These are phyloP conservation scores for Candida rishiriensis DNA, from an alignment of 805 yeast genomes.

Conservation along the genomic window DNA sequence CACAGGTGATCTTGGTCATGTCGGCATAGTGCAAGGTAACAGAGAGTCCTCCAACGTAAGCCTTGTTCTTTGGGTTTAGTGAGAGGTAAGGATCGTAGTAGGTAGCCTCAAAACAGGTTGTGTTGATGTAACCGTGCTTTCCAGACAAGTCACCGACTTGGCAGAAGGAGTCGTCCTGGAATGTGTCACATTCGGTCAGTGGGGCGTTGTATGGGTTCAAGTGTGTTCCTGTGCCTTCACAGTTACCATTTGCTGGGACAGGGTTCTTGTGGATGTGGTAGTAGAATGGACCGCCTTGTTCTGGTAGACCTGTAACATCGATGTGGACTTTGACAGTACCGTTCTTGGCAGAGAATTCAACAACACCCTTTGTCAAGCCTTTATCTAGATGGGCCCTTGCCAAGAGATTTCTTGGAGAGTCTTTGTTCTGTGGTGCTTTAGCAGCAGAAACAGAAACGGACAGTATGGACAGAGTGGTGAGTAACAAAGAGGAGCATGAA, in stretches of 20 bases:
- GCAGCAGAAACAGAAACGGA: conserved; percentile 25
- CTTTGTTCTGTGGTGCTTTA: conserved; percentile 46
- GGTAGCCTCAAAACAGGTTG: conserved; percentile 62
- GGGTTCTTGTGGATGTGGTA: conserved; percentile 64
- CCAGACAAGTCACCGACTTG: conserved; percentile 76
- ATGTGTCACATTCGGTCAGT: conserved; percentile 42
- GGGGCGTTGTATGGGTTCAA: conserved; percentile 63
- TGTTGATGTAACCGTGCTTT: conserved; percentile 67
- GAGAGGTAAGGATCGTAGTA: conserved; percentile 66
- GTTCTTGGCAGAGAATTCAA: conserved; percentile 57
- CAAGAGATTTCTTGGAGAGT: conserved; percentile 46
- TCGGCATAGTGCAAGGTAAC: conserved; percentile 53
- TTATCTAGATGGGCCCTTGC: conserved; percentile 57
- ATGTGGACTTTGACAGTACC: conserved; percentile 62
- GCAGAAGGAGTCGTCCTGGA: conserved; percentile 51
- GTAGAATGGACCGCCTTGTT: conserved; percentile 59
- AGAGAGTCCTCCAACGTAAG: conserved; percentile 58
- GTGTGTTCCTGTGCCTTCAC: conserved; percentile 53
- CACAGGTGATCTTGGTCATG: conserved; percentile 57
- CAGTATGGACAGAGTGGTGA: conserved; percentile 10
- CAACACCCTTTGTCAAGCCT: conserved; percentile 42
- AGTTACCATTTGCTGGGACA: conserved; percentile 46
- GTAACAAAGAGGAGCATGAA: conserved; percentile 10
- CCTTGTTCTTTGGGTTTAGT: conserved; percentile 47
- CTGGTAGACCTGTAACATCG: conserved; percentile 67